Conservation (phyloP, 2,329 filamentous ascomycete species). For the Didymella segeticola region DNA sequence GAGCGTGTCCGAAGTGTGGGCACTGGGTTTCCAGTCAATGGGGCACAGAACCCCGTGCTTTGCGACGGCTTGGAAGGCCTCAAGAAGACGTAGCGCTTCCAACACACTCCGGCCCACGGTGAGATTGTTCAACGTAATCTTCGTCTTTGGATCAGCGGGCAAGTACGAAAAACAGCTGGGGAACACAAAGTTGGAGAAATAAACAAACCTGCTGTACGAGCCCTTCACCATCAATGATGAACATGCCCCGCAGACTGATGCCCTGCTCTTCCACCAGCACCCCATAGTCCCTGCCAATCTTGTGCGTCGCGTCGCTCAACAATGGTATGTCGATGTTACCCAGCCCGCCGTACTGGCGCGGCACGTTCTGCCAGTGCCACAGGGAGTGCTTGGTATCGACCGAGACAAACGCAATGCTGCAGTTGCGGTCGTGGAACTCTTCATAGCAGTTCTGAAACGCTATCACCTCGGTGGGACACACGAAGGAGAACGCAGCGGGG, state of each 20-base stretch:
- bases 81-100: conserved; percentile 39
- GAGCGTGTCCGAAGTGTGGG: conserved; percentile 24
- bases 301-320: conserved; percentile 38
- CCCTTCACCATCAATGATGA: conserved; percentile 34
- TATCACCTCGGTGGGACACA: conserved; percentile 42
- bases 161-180: neutral
- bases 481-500: conserved; percentile 41
- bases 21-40: conserved; percentile 38
- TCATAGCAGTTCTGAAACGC: conserved; percentile 40
- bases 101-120: conserved; percentile 40
- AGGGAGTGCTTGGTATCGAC: conserved; percentile 42
- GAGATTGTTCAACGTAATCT: conserved; percentile 40
- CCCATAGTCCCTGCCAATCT: conserved; percentile 38
- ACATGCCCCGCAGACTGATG: conserved; percentile 39
- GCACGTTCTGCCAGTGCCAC: conserved; percentile 42
- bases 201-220: conserved; percentile 37
- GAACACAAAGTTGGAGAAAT: no score
- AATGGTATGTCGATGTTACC: conserved; percentile 37
- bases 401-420: conserved; percentile 35
- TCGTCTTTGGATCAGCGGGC: neutral
- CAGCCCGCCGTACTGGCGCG: conserved; percentile 38
- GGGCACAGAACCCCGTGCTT: conserved; percentile 42
- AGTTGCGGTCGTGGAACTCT: conserved; percentile 37
- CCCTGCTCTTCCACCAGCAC: conserved; percentile 41
- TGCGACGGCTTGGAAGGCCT: conserved; percentile 41